Percentiles rank a stretch among this genome's conserved stretches.
Conservation (phyloP, 352 stramenopile species). For the Globisporangium canariense region DNA sequence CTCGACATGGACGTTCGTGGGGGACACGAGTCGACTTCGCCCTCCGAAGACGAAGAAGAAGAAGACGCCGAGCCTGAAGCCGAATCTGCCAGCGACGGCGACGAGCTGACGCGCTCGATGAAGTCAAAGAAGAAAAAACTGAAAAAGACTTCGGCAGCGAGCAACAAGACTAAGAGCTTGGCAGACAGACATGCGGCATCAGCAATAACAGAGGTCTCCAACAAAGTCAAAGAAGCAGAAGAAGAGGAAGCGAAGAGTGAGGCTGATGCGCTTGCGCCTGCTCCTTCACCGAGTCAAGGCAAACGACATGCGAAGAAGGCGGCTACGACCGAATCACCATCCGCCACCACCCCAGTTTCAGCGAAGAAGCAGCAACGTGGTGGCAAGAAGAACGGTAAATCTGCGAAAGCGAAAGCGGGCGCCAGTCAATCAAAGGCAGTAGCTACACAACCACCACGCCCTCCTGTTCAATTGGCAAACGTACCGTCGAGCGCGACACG, state of each 20-base stretch:
- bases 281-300: not conserved
- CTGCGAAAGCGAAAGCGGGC: not conserved
- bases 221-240: not conserved
- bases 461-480: not conserved
- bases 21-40: conserved; percentile 8
- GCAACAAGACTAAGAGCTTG: not conserved
- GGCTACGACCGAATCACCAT: not conserved
- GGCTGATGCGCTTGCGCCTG: not conserved
- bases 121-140: conserved; percentile 2
- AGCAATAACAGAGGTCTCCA: not conserved
- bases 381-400: not conserved
- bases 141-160: not conserved
- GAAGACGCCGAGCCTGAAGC: conserved; percentile 16
- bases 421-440: not conserved
- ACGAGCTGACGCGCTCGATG: not conserved
- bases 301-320: not conserved
- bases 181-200: not conserved
- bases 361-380: not conserved
- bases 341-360: not conserved
- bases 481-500: conserved; percentile 19
- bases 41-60: conserved; percentile 4
- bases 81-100: conserved; percentile 8
- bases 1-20: conserved; percentile 50
- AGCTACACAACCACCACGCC: not conserved
- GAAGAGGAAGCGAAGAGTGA: not conserved